Conservation (phyloP, 2,329 filamentous ascomycete genomes). For the Aspergillus luchuensis region DNA sequence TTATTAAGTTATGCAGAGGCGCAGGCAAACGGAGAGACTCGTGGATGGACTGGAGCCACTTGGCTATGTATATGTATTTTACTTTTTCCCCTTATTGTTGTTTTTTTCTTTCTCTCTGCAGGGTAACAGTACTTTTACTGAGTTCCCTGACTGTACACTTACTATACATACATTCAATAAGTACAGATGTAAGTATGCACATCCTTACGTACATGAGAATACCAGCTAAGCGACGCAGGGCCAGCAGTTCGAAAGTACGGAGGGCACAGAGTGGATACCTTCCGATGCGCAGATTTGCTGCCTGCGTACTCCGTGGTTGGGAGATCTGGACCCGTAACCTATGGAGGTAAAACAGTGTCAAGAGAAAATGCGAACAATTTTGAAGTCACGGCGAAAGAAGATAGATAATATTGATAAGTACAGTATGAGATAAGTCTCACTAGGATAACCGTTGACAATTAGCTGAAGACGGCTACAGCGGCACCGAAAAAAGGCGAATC, state of each 20-base stretch:
- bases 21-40: constrained; percentile 14
- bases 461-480: constrained; percentile 16
- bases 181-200: neutral
- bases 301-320: neutral
- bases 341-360: neutral
- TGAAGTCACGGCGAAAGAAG: neutral
- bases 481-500: constrained; percentile 4
- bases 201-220: constrained; percentile 1
- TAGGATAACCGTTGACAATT: neutral
- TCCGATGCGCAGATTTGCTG: neutral
- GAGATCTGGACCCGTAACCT: neutral
- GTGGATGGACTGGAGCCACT: constrained; percentile 7
- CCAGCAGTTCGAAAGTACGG: constrained; percentile 1
- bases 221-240: neutral
- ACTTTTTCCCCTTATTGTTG: neutral
- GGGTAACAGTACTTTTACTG: neutral
- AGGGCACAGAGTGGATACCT: neutral
- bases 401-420: neutral
- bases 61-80: neutral
- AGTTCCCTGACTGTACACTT: constrained; percentile 5
- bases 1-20: neutral
- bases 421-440: neutral
- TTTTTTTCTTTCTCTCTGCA: neutral
- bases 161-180: neutral
- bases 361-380: neutral